These are phyloP conservation scores for Xylaria scruposa DNA, from an alignment of 495 filamentous ascomycete genomes.

Conservation along the genomic window DNA sequence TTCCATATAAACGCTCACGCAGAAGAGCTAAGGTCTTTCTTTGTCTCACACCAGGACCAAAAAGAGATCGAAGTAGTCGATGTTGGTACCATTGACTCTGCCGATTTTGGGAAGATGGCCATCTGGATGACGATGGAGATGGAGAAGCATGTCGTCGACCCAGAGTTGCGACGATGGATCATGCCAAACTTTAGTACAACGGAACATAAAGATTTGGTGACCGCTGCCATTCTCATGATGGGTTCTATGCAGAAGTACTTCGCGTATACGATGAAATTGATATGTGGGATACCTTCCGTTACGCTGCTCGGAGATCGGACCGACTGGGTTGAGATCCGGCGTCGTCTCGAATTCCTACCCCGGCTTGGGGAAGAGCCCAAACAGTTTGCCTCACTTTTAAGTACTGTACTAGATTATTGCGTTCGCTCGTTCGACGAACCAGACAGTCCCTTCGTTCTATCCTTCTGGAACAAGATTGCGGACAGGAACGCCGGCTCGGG, in stretches of 20 bases:
- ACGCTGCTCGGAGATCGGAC: neutral
- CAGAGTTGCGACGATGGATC: neutral
- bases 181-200: neutral
- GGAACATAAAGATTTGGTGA: neutral
- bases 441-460: neutral
- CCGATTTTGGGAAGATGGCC: neutral
- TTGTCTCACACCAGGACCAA: neutral
- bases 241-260: neutral
- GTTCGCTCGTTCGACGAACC: neutral
- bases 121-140: neutral
- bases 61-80: neutral
- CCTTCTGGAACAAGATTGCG: neutral
- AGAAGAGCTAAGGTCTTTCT: neutral
- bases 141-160: neutral
- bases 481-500: neutral
- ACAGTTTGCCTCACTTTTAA: neutral
- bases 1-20: neutral
- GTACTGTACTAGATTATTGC: neutral
- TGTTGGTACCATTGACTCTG: neutral
- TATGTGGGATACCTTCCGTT: neutral
- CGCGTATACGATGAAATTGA: neutral
- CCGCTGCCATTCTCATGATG: neutral
- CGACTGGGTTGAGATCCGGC: neutral
- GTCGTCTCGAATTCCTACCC: neutral
- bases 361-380: neutral